Evolutionary conservation across 2,329 filamentous ascomycete genomes (phyloP), one percentile per base, ranked within the genome.

Genomic region (Macrophomina tecta): DNA sequence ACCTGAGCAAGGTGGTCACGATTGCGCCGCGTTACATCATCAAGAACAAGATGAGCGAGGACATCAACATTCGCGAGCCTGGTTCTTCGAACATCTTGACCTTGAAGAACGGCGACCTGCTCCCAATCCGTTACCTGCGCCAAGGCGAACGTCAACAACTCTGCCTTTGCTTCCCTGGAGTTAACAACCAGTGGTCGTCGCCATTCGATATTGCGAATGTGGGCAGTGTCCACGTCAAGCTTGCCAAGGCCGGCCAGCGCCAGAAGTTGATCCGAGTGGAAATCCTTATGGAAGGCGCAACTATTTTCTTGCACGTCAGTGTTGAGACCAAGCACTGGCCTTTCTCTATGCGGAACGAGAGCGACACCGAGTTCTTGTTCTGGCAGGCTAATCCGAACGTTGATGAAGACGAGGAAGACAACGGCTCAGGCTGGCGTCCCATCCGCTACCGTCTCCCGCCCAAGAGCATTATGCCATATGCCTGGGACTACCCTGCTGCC

Each of bases 401-500:
- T 9, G 94, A 97, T 68, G 94, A 98, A 69, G 94, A 97, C 68
- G 94, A 94, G 65, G 90, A 92, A 72, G 92, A 97, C 73, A 84
- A 80, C 64, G 82, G 89, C 66, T 94, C 92, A 64, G 92, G 93
- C 4, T 99, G 95, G 92, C 91, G 92, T 70, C 94, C 93, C 2
- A 92, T 99, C 69, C 87, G 93, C 64, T 99, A 99, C 80, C 90
- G 94, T 38, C 84, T 99, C 36, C 96, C 96, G 2, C 90, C 94
- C 12, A 87, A 95, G 68, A 98, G 94, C 78, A 97, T 99, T 78
- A 99, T 99, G 95, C 95, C 96, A 0, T 99, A 99, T 74, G 94
- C 95, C 1, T 99, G 95, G 95, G 96, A 99, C 76, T 99, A 97
- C 80, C 96, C 95, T 1, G 94, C 95, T 1, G 94, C 93, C n/a